Evolutionary conservation across 768 basidiomycete species (phyloP), one percentile per base, ranked within the genome.

Genomic region (Leccinum variicolor): DNA sequence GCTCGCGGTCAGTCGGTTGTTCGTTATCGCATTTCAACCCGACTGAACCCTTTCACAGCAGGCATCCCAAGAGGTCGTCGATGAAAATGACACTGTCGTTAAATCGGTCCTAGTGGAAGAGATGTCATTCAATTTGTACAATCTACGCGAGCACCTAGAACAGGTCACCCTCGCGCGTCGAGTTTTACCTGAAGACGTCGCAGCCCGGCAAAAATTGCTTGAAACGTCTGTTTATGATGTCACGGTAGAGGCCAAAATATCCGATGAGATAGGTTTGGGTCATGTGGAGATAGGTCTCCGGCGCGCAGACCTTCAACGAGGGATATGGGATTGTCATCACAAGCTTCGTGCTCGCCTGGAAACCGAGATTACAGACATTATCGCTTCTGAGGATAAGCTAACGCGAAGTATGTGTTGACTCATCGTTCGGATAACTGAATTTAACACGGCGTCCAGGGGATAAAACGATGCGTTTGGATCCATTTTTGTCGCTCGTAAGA

Each of bases 251-350:
- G 74, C 80, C 9, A 79, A 86, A 56, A 51, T 79, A 1, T 80
- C 92, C 53, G 77, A 81, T 5, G 75, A 79, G 28, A 76, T 88
- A 17, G 86, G 87, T 14, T 62, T 91, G 23, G 79, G 70, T 26
- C 76, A 74, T 56, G 72, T 75, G 29, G 77, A 74, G 57, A 73
- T 72, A 19, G 73, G 74, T 9, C 73, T 84, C 53, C 76, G 75
- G 46, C 72, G 76, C 31, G 74, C 75, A 15, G 79, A 84, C 61
- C 74, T 95, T 25, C 84, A 86, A 62, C 71, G 74, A 41, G 89
- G 88, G 89, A 92, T 96, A 89, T 92, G 89, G 87, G 75, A 82
- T 7, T 96, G 93, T 94, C 88, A 93, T 64, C 64, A 72, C 17
- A 79, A 80, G 60, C 77, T 94, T n/a, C 71, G 76, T 28, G 68